Evolutionary conservation across 371 early-diverging fungal species (phyloP), one percentile per base, ranked within the genome.

Genomic region (Zychaea mexicana): DNA sequence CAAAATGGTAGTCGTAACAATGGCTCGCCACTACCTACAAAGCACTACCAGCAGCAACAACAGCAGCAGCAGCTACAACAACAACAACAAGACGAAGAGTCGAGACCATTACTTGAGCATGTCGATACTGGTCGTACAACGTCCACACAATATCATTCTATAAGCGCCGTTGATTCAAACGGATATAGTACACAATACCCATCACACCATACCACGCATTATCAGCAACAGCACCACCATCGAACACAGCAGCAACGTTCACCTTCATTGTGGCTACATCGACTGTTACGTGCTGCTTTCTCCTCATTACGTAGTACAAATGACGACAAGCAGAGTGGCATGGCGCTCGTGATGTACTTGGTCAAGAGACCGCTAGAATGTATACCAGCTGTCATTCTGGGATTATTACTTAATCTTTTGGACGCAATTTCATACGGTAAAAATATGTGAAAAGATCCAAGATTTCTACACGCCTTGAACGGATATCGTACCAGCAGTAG

Each of bases 351-450:
- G 9, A 4, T 49, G 26, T 1, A 31, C 26, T 13, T 57, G 19
- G 31, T 59, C 62, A 72, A 52, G 12, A 38, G 54, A 49, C 89
- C 89, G 0, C 60, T 89, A 22, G 73, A 78, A 13, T 90, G 84
- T 64, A 78, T 96, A 15, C 98, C 98, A 9, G 97, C 97, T 3
- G 96, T 96, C 9, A 77, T 92, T 36, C 85, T 97, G 2, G 97
- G 96, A 1, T 72, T 96, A 33, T 77, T 97, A 24, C 79, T 98
- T 52, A 98, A 96, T 72, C 66, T 98, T 26, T 79, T 98, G 42
- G 98, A 98, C 72, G 95, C 95, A 4, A 84, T 96, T 22, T 93
- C 93, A 19, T 95, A 95, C 73, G 96, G 90, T 83, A 78, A 64
- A 39, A 13, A 36, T 21, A 46, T n/a, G n/a, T n/a, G n/a, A n/a